A percentile compares a stretch with the other conserved stretches of the same genome.
phyloP scores from a whole-genome alignment of 2,329 filamentous ascomycete species.

The Aspergillus novofumigatus region DNA sequence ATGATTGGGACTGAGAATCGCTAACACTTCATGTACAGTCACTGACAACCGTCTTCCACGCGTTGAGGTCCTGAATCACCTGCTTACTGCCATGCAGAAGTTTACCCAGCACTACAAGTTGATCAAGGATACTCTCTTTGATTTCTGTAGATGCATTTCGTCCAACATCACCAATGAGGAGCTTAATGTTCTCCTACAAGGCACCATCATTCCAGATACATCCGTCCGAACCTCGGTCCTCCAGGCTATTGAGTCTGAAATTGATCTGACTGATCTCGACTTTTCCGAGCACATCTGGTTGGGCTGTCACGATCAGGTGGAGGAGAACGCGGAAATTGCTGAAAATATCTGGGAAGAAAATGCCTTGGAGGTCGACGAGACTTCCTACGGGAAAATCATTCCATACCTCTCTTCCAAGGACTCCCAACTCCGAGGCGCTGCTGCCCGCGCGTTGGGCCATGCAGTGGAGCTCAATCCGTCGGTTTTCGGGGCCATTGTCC shows the following conservation, averaged over 20 bases:
- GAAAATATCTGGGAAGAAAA: slow-evolving; percentile 95
- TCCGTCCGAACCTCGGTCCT: slow-evolving; percentile 79
- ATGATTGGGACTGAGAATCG: not conserved
- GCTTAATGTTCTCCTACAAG: slow-evolving; percentile 70
- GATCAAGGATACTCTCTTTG: slow-evolving; percentile 85
- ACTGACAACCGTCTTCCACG: slow-evolving; percentile 72
- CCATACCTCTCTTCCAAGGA: slow-evolving; percentile 78
- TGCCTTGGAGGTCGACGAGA: slow-evolving; percentile 64
- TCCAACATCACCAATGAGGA: slow-evolving; percentile 73
- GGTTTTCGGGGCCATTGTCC: slow-evolving; percentile 60
- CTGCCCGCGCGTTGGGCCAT: slow-evolving; percentile 76
- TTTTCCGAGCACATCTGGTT: slow-evolving; percentile 93
- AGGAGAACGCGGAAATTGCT: slow-evolving; percentile 80
- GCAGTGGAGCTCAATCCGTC: slow-evolving; percentile 59
- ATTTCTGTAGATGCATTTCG: slow-evolving; percentile 79
- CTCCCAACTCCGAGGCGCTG: slow-evolving; percentile 74
- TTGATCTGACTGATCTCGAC: slow-evolving; percentile 82
- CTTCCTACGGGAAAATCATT: slow-evolving; percentile 64
- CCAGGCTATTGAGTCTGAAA: slow-evolving; percentile 84
- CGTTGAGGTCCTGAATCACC: slow-evolving; percentile 63
- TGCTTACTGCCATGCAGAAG: slow-evolving; percentile 79
- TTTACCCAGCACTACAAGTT: slow-evolving; percentile 94
- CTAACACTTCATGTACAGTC: slow-evolving; percentile 27
- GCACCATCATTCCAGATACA: slow-evolving; percentile 71
- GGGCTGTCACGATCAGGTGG: slow-evolving; percentile 82